Conservation (phyloP, 257 asterid genomes). For the Plantago ovata region DNA sequence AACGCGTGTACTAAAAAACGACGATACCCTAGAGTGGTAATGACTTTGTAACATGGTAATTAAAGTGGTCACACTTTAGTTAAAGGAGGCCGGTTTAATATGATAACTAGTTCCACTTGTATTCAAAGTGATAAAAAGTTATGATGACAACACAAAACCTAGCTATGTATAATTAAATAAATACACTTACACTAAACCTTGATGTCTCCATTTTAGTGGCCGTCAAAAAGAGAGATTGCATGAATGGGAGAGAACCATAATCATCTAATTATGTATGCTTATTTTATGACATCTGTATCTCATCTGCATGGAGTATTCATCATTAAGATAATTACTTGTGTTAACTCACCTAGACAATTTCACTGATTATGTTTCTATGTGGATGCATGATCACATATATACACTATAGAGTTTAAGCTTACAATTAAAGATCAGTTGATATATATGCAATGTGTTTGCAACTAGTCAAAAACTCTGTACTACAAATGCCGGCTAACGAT, state of each 20-base stretch:
- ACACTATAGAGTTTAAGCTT: no score
- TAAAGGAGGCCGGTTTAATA: neutral
- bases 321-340: no score
- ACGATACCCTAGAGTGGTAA: neutral
- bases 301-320: no score
- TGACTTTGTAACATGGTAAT: neutral
- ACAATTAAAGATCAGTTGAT: no score
- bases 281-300: neutral
- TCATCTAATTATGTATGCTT: neutral
- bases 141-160: neutral
- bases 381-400: no score
- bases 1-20: neutral
- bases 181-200: neutral
- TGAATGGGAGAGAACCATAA: neutral
- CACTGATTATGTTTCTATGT: no score
- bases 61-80: neutral
- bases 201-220: slow-evolving; percentile 6
- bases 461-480: no score
- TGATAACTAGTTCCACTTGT: slow-evolving; percentile 5
- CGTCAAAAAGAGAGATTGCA: slow-evolving; percentile 6
- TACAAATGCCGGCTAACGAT: no score
- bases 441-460: no score
- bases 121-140: slow-evolving; percentile 1
- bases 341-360: no score
- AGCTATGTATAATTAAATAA: neutral